Evolutionary conservation across 768 basidiomycete species (phyloP).

Genomic region (Zangia roseola): DNA sequence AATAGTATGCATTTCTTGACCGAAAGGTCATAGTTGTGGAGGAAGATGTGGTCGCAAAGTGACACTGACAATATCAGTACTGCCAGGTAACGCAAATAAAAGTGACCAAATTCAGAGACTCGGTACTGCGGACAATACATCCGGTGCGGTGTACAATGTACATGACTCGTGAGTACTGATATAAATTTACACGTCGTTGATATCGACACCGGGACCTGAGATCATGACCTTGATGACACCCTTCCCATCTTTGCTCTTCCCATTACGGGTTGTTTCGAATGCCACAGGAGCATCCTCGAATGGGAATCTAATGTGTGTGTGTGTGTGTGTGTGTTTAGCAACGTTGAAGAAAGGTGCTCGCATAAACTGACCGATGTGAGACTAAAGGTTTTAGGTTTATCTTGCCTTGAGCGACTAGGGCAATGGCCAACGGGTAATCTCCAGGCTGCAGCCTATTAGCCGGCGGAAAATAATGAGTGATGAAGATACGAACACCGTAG

Average conservation of each 20-base stretch:
- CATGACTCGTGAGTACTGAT: too few species aligned
- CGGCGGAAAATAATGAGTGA: neutral
- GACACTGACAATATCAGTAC: too few species aligned
- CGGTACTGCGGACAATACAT: too few species aligned
- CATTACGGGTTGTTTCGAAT: conserved; percentile 76
- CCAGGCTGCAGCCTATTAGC: conserved; percentile 53
- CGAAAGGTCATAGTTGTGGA: conserved; percentile 54
- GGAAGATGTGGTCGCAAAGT: neutral
- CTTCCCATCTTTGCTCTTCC: conserved; percentile 85
- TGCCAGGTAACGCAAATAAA: too few species aligned
- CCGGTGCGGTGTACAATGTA: too few species aligned
- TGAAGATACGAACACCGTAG: conserved; percentile 56
- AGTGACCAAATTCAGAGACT: too few species aligned
- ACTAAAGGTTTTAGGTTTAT: conserved; percentile 87
- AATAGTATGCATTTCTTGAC: conserved; percentile 76
- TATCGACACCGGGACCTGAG: conserved; percentile 67
- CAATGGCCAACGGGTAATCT: conserved; percentile 82
- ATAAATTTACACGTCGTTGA: conserved; percentile 38
- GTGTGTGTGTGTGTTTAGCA: too few species aligned
- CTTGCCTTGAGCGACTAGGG: conserved; percentile 76
- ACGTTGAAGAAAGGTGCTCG: neutral
- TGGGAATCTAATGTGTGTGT: conserved; percentile 47
- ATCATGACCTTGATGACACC: conserved; percentile 89
- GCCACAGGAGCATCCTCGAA: conserved; percentile 79
- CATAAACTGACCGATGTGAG: conserved; percentile 67